Base-by-base conservation (phyloP, 495 filamentous ascomycete species). In the Acidiella bohemica region DNA sequence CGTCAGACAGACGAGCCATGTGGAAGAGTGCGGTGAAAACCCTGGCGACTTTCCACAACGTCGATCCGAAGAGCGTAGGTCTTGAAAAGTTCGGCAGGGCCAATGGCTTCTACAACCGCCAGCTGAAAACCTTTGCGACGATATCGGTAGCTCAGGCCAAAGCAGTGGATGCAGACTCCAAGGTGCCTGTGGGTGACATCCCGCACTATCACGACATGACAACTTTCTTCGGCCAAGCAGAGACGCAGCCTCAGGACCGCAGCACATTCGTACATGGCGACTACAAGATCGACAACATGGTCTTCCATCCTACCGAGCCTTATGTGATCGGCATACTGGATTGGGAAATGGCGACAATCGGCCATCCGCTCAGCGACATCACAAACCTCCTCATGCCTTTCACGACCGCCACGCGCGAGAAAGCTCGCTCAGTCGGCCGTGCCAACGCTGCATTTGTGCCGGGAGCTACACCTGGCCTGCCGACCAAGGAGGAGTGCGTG, bases 221-320 rank as follows among this genome's bases (percentile, higher is more conserved):
- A 41, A 56, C 54, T 2, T 94, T 88, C 63, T 94, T 96, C 53
- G 57, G 53, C 26, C 66, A 79, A 59, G 62, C 73, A 42, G 59
- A 62, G 44, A 72, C 58, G 20, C 84, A 92, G 55, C 87, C 90
- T 2, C 67, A 66, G 22, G 87, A 95, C 52, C 67, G 81, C 29
- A 76, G 72, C 17, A 78, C 76, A 2, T 66, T 94, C 16, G 76
- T 97, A 19, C 90, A 97, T 53, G 90, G 90, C 19, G 90, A 97
- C 53, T 97, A 88, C 65, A 97, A 97, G 63, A 88, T 97, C 53
- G 90, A 97, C 59, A 97, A 97, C 52, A 63, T 96, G 42, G 80
- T 97, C 31, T 97, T 88, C 58, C 84, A 93, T 60, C 76, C 80
- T 61, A 86, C 76, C 0, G 84, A 92, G 60, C 74, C 90, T 10